phyloP scores from a whole-genome alignment of 176 grass and related monocot species.

The Aegilops umbellulata region DNA sequence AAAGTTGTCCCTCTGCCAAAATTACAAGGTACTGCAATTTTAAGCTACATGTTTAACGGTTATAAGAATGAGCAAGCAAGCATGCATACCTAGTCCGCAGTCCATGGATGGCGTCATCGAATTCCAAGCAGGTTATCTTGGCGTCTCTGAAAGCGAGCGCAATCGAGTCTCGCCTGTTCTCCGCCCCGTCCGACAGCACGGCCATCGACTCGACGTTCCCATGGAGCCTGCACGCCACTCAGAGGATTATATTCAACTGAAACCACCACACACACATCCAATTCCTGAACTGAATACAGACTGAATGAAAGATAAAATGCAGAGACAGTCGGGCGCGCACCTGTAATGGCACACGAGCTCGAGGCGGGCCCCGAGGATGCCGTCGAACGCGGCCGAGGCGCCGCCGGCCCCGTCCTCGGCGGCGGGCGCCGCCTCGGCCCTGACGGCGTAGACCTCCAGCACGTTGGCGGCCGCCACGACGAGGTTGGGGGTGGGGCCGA shows the following conservation, averaged over 20 bases:
- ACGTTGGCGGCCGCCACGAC: constrained; percentile 80
- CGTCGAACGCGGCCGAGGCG: constrained; percentile 43
- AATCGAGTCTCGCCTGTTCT: constrained; percentile 67
- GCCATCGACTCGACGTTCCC: constrained; percentile 79
- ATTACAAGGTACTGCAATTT: neutral
- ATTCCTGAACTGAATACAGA: neutral
- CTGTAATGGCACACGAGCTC: constrained; percentile 81
- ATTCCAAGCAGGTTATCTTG: constrained; percentile 78
- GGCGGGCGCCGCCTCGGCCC: constrained; percentile 31
- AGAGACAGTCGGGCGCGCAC: constrained; percentile 14
- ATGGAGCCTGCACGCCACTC: constrained; percentile 56
- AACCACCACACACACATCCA: neutral
- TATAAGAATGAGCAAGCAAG: neutral
- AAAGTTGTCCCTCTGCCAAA: neutral
- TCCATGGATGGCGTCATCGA: constrained; percentile 68
- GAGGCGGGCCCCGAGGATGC: constrained; percentile 56
- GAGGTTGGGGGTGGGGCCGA: constrained; percentile 63
- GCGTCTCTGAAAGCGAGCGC: constrained; percentile 71
- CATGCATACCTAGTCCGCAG: constrained; percentile 63
- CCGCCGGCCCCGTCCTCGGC: constrained; percentile 33
- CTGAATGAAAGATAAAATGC: neutral
- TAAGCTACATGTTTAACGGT: neutral
- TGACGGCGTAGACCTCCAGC: constrained; percentile 76
- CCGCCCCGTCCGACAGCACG: constrained; percentile 61
- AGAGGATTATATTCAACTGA: neutral